Percentiles rank a stretch among this genome's conserved stretches.
Evolutionary conservation across 2,329 filamentous ascomycete genomes (phyloP).

Genomic region (Fusarium compactum): DNA sequence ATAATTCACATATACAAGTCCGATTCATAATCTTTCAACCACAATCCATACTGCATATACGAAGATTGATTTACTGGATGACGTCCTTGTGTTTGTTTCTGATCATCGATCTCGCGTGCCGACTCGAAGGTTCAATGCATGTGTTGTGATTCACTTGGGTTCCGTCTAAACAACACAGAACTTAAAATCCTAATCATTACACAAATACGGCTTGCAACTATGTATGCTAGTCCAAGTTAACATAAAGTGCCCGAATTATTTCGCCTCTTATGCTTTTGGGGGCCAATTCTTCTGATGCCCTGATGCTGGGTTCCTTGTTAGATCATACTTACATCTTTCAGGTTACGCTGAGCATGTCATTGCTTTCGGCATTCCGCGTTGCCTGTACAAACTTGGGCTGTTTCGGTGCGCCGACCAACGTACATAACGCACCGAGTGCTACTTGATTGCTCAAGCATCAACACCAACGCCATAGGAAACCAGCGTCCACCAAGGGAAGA

Average conservation of each 20-base stretch:
- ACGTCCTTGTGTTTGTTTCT: not conserved
- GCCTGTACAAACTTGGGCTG: not conserved
- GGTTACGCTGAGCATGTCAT: not conserved
- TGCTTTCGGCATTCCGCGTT: not conserved
- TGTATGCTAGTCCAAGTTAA: not conserved
- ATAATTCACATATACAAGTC: not conserved
- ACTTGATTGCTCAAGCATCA: not conserved
- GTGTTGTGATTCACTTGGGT: slow-evolving; percentile 1
- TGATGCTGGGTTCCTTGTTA: not conserved
- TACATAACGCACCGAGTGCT: not conserved
- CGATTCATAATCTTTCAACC: not conserved
- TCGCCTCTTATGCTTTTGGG: not conserved
- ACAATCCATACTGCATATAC: not conserved
- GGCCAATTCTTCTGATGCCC: not conserved
- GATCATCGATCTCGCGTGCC: not conserved
- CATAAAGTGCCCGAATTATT: not conserved
- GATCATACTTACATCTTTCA: not conserved
- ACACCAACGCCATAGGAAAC: not conserved
- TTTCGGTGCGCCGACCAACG: not conserved
- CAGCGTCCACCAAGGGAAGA: not conserved
- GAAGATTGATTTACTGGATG: not conserved
- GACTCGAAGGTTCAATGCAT: not conserved
- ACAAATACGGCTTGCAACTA: not conserved
- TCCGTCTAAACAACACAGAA: not conserved
- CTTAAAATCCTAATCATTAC: not conserved